phyloP scores from a whole-genome alignment of 495 filamentous ascomycete genomes.

The Ramalina intermedia region DNA sequence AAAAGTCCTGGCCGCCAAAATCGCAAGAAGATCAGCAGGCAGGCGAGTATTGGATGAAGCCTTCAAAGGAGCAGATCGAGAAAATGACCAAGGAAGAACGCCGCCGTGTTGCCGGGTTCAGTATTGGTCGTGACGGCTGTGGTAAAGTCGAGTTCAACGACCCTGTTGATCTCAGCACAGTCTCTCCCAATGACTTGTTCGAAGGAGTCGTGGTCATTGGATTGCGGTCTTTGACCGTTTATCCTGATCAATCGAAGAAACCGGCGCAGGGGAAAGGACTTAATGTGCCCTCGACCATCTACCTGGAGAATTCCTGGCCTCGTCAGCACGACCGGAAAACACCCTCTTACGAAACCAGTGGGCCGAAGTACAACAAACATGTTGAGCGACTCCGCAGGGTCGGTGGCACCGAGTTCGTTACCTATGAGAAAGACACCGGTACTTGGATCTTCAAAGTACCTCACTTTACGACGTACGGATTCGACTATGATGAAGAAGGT shows the following conservation, averaged over 20 bases:
- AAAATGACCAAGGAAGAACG: conserved; percentile 61
- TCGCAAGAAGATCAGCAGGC: conserved; percentile 39
- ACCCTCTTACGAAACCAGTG: conserved; percentile 37
- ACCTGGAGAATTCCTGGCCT: conserved; percentile 81
- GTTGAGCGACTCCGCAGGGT: conserved; percentile 66
- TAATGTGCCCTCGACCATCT: conserved; percentile 77
- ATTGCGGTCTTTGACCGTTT: conserved; percentile 70
- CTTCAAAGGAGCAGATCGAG: conserved; percentile 51
- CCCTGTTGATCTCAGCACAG: conserved; percentile 62
- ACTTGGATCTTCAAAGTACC: conserved; percentile 84
- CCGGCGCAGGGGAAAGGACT: conserved; percentile 70
- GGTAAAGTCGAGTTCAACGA: conserved; percentile 69
- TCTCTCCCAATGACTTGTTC: conserved; percentile 58
- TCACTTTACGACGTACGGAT: conserved; percentile 92
- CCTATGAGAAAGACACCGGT: conserved; percentile 63
- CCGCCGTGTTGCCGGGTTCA: conserved; percentile 54
- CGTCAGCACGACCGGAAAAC: conserved; percentile 46
- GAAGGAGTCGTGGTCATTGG: conserved; percentile 58
- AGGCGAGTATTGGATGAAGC: conserved; percentile 77
- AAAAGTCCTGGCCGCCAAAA: conserved; percentile 20
- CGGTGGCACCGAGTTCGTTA: conserved; percentile 61
- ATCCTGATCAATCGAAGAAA: conserved; percentile 59
- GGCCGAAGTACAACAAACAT: conserved; percentile 58
- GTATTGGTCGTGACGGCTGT: conserved; percentile 65
- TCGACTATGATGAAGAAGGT: conserved; percentile 71